These are phyloP conservation scores for Rhynchosporium agropyri DNA, from an alignment of 2,329 filamentous ascomycete genomes.

Conservation along the genomic window DNA sequence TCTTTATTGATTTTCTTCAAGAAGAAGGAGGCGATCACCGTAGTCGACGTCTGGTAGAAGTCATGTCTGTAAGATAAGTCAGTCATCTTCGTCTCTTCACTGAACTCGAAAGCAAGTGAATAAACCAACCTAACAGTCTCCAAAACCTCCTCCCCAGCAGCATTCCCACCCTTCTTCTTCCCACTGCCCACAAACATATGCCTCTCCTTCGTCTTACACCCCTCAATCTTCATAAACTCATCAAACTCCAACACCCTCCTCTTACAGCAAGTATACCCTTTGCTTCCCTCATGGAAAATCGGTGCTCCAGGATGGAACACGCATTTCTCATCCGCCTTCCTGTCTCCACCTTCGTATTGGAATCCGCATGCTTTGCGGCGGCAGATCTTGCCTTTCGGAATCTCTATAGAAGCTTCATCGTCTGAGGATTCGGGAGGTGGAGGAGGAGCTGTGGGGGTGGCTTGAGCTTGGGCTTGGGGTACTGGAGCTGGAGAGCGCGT, in stretches of 20 bases:
- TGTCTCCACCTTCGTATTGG: conserved; percentile 61
- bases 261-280: conserved; percentile 98
- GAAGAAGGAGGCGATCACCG: conserved; percentile 89
- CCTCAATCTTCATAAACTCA: conserved; percentile 94
- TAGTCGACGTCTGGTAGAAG: conserved; percentile 88
- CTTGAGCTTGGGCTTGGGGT: conserved; percentile 41
- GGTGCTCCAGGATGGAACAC: conserved; percentile 86
- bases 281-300: conserved; percentile 97
- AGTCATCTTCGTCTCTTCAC: conserved; percentile 5
- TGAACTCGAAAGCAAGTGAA: conserved; percentile 21
- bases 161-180: conserved; percentile 59
- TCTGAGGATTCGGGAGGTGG: conserved; percentile 79
- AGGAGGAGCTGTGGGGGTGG: conserved; percentile 52
- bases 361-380: conserved; percentile 74
- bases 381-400: conserved; percentile 75
- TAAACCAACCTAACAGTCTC: conserved; percentile 72
- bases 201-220: conserved; percentile 78
- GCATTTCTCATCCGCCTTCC: conserved; percentile 72
- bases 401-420: conserved; percentile 75
- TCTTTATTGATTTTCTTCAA: conserved; percentile 95
- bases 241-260: conserved; percentile 93
- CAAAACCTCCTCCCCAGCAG: conserved; percentile 70
- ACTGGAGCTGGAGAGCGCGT: conserved; percentile 49
- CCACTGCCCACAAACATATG: conserved; percentile 86
- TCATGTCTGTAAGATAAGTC: conserved; percentile 62